phyloP scores from a whole-genome alignment of 768 basidiomycete species.

The Paxillus rubicundulus region DNA sequence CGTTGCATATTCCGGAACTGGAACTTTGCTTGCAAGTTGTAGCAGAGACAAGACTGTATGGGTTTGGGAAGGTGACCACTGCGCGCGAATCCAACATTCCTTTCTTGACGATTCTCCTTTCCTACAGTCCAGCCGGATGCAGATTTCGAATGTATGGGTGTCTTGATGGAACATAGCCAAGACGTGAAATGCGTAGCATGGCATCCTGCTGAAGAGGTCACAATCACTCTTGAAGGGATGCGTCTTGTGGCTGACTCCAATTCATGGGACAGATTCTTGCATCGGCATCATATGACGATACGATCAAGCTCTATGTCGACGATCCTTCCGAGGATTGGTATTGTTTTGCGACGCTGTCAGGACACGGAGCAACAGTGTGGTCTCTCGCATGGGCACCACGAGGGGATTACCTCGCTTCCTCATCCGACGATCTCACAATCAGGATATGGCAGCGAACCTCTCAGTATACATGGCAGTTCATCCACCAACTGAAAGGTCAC shows the following conservation, averaged over 20 bases:
- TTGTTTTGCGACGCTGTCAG: constrained; percentile 75
- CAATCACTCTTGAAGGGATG: constrained; percentile 10
- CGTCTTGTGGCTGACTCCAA: constrained; percentile 6
- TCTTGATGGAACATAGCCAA: constrained; percentile 95
- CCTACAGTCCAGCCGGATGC: constrained; percentile 77
- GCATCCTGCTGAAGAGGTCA: constrained; percentile 94
- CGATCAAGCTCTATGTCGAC: constrained; percentile 89
- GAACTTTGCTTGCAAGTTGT: constrained; percentile 84
- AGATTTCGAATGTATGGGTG: constrained; percentile 93
- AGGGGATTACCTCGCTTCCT: constrained; percentile 80
- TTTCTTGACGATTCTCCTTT: background rate
- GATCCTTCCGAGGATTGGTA: constrained; percentile 96
- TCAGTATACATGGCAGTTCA: constrained; percentile 62
- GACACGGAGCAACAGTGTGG: constrained; percentile 92
- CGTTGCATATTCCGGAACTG: constrained; percentile 78
- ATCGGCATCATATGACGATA: constrained; percentile 96
- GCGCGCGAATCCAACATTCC: background rate
- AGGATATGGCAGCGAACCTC: constrained; percentile 77
- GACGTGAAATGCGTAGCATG: constrained; percentile 95
- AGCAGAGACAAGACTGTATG: constrained; percentile 97
- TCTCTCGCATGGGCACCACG: constrained; percentile 76
- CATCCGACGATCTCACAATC: constrained; percentile 81
- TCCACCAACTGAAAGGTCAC: constrained; percentile 59
- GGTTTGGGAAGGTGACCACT: constrained; percentile 89
- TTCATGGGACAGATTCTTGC: constrained; percentile 74